phyloP scores from a whole-genome alignment of 768 basidiomycete species.

The Psilocybe sp. region DNA sequence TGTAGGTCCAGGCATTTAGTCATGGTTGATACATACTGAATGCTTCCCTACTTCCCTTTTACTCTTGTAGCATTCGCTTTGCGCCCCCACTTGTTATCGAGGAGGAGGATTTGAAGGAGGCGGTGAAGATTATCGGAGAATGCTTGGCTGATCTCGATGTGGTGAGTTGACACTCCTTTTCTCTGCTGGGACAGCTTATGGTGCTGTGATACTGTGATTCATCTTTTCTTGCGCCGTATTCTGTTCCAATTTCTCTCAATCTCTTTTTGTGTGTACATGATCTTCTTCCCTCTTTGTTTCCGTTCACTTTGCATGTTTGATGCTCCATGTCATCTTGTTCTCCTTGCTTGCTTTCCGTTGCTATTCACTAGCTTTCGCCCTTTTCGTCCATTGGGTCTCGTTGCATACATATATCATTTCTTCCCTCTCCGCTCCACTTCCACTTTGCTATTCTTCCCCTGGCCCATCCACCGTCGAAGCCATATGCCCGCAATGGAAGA shows the following conservation, averaged over 20 bases:
- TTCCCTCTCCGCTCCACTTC: too few species aligned
- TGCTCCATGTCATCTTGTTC: slow-evolving; percentile 9
- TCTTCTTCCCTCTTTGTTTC: too few species aligned
- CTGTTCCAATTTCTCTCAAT: not conserved
- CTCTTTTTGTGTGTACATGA: too few species aligned
- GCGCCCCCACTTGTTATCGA: slow-evolving; percentile 93
- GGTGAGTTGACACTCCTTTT: slow-evolving; percentile 34
- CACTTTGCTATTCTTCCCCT: too few species aligned
- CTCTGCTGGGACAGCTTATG: not conserved
- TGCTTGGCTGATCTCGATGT: slow-evolving; percentile 79
- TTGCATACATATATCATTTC: too few species aligned
- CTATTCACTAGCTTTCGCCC: not conserved
- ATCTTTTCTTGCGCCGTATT: not conserved
- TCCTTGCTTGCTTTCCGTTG: slow-evolving; percentile 1
- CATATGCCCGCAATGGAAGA: slow-evolving; percentile 8
- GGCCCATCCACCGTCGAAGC: not conserved
- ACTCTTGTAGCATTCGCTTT: slow-evolving; percentile 75
- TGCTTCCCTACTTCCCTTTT: not conserved
- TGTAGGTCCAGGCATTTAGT: slow-evolving; percentile 48
- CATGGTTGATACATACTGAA: not conserved
- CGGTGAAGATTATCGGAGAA: slow-evolving; percentile 72
- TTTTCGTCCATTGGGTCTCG: too few species aligned
- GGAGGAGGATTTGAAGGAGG: slow-evolving; percentile 79
- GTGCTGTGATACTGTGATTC: not conserved
- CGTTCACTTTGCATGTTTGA: not conserved